Percentiles rank a stretch among this genome's conserved stretches.
Evolutionary conservation across 2,329 filamentous ascomycete genomes (phyloP).

Genomic region (Arachnopeziza araneosa): DNA sequence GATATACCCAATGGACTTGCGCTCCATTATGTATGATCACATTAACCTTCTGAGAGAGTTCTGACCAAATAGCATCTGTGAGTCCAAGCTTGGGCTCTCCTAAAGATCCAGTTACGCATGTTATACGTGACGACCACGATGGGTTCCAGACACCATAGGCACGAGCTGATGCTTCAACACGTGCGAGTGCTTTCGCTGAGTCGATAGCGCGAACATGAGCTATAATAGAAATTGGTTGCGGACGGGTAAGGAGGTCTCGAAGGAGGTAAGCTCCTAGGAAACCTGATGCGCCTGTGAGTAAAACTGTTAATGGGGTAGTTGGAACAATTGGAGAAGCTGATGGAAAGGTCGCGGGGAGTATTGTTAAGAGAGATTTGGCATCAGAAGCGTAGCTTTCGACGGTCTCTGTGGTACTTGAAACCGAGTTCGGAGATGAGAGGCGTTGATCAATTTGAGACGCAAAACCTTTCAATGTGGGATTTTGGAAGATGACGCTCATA

Average conservation of each 20-base stretch:
- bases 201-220: conserved; percentile 68
- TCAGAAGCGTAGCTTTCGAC: conserved; percentile 42
- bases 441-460: conserved; percentile 46
- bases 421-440: conserved; percentile 23
- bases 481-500: conserved; percentile 65
- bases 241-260: conserved; percentile 63
- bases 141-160: conserved; percentile 78
- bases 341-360: conserved; percentile 35
- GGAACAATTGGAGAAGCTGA: conserved; percentile 27
- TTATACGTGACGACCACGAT: conserved; percentile 59
- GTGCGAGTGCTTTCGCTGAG: conserved; percentile 51
- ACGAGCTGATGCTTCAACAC: conserved; percentile 61
- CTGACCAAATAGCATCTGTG: conserved; percentile 58
- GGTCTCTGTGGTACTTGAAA: conserved; percentile 35
- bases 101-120: conserved; percentile 68
- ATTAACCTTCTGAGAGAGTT: conserved; percentile 61
- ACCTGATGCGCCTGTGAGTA: conserved; percentile 85
- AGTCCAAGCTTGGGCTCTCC: conserved; percentile 68
- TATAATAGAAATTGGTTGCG: conserved; percentile 56
- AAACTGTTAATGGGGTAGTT: conserved; percentile 49
- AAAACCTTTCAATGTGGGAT: conserved; percentile 52
- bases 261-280: conserved; percentile 82
- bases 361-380: conserved; percentile 36
- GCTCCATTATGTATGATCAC: conserved; percentile 80
- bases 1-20: conserved; percentile 73